Evolutionary conservation across 805 yeast genomes (phyloP), one percentile per base, ranked within the genome.

Genomic region (Yamadazyma scolyti): DNA sequence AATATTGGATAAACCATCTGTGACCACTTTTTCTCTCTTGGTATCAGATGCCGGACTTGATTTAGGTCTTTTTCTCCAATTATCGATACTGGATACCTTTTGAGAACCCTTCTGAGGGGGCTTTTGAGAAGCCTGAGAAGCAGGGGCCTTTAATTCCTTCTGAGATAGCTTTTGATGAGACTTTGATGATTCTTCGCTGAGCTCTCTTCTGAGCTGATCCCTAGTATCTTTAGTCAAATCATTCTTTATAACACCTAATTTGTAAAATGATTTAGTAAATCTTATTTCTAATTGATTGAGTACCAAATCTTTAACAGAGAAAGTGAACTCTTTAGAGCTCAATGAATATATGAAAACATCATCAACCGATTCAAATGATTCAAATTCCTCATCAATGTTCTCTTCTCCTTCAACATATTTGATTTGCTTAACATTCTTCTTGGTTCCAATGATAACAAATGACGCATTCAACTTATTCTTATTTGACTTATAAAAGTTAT

Each of bases 271-370:
- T n/a, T n/a, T n/a, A n/a, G n/a, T n/a, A n/a, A 40, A 26, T 9
- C 40, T 37, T 10, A 31, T 31, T 14, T 34, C 33, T 12, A 27
- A 20, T 25, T 40, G 47, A 17, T 44, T 40, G 13, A 46, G 18
- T 5, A 49, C 56, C 11, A 53, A 30, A 16, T 54, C 56, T 6
- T 23, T 12, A 2, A 25, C 11, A 11, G 28, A n/a, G 23, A 25
- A 36, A 6, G 14, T 26, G 18, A 25, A 34, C 12, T 40, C 37
- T 15, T 20, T 28, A 6, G 31, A 30, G 27, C 33, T 40, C 20
- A 72, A 37, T 16, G 71, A 40, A 43, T 70, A 71, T 0, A 71
- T 57, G 28, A 60, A 70, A 6, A 69, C 48, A 3, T 64, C 44
- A 9, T 43, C 35, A 0, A 71, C 42, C 1, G 38, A 28, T 4